Conservation (phyloP, 2,329 filamentous ascomycete species). For the Trichoderma sp. region DNA sequence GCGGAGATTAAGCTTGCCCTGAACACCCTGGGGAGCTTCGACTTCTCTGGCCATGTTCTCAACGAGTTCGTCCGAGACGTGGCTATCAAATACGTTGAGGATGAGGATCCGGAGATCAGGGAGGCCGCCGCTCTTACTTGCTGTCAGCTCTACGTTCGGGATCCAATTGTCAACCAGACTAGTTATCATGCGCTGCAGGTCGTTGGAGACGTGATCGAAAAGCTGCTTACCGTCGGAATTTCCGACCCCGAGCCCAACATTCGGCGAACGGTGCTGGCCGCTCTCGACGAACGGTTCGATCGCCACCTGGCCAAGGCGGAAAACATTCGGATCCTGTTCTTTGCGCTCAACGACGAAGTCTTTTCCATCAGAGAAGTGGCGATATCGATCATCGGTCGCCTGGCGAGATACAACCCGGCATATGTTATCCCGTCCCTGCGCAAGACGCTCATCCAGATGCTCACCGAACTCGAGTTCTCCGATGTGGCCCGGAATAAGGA, state of each 20-base stretch:
- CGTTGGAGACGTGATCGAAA: slow-evolving; percentile 96
- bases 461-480: slow-evolving; percentile 95
- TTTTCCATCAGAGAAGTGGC: slow-evolving; percentile 92
- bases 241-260: slow-evolving; percentile 91
- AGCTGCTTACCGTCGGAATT: slow-evolving; percentile 89
- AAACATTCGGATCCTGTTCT: slow-evolving; percentile 93
- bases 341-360: slow-evolving; percentile 92
- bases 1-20: slow-evolving; percentile 89
- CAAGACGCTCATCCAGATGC: slow-evolving; percentile 92
- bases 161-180: slow-evolving; percentile 97
- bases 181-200: slow-evolving; percentile 96
- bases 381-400: slow-evolving; percentile 91
- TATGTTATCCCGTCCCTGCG: slow-evolving; percentile 96
- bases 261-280: slow-evolving; percentile 81
- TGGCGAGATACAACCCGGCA: slow-evolving; percentile 89
- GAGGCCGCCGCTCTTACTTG: slow-evolving; percentile 95
- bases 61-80: slow-evolving; percentile 99
- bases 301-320: slow-evolving; percentile 96
- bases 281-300: slow-evolving; percentile 91
- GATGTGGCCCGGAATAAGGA: slow-evolving; percentile 94
- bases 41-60: slow-evolving; percentile 87
- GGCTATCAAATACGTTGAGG: slow-evolving; percentile 96
- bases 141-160: slow-evolving; percentile 94
- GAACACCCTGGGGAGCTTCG: slow-evolving; percentile 95
- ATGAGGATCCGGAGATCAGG: slow-evolving; percentile 89